Evolutionary conservation across 2,329 filamentous ascomycete genomes (phyloP), one percentile per base, ranked within the genome.

Genomic region (Fonsecaea erecta): DNA sequence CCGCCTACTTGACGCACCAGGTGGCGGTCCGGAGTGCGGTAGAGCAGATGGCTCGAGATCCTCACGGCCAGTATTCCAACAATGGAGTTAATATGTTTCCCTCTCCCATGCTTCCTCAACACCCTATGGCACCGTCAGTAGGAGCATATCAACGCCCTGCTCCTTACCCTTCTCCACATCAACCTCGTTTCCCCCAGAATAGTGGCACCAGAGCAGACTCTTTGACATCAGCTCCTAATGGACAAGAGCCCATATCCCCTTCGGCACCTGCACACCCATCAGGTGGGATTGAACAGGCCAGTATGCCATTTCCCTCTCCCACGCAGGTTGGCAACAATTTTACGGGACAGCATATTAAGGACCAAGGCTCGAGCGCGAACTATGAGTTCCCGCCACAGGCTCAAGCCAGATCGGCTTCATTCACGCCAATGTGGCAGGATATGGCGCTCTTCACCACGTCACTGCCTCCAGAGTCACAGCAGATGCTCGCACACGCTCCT

Each of bases 1-100:
- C 86, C 40, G 82, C 84, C 24, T 87, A 86, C 72, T 77, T 88
- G 18, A 81, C 83, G 1, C 84, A 81, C 58, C 83, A 88, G 69
- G 79, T 85, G n/a, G 84, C 80, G n/a, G 83, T 86, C 69, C 78
- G 85, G 61, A 80, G 78, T 68, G 81, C 78, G 9, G 75, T 84
- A 30, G 79, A 80, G 52, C 77, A 82, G 62, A 77, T 78, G 52
- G 77, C 82, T 37, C 75, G 73, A 37, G 75, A 76, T 35, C 76
- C 77, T 14, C 79, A 81, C 65, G 75, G 73, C 68, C 73, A 76
- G 52, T 78, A 75, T 59, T 54, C 73, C 37, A 77, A 77, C 52
- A 73, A 78, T 59, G 68, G 70, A 46, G 65, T 71, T 24, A 71
- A 66, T 74, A 78, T 68, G 72, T 76, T 74, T 68, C 72, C 73